A percentile compares a stretch with the other conserved stretches of the same genome.
Evolutionary conservation across 116 monocot genomes (phyloP).

Genomic region (Thalassia testudinum): DNA sequence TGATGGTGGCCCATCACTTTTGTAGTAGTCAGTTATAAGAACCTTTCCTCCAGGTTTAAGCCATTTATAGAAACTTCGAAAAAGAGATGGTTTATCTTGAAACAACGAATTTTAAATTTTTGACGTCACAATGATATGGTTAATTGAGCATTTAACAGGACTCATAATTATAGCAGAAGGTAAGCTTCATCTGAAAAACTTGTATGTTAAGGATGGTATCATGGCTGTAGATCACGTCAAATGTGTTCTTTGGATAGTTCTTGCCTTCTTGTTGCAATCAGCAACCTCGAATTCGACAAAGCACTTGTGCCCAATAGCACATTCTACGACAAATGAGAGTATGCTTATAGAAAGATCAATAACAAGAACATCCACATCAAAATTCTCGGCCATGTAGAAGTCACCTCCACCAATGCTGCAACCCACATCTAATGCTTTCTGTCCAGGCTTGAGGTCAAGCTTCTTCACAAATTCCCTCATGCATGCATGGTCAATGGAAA

Average conservation of each 20-base stretch:
- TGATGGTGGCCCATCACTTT: slow-evolving; percentile 41
- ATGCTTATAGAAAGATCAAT: slow-evolving; percentile 95
- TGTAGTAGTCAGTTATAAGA: slow-evolving; percentile 91
- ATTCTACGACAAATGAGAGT: slow-evolving; percentile 88
- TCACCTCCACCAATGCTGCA: slow-evolving; percentile 97
- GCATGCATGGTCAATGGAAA: slow-evolving; percentile 62
- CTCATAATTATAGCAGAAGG: no score
- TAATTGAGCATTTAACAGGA: no score
- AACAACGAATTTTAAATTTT: background rate
- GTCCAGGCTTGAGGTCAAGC: slow-evolving; percentile 66
- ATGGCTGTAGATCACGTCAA: slow-evolving; percentile 92
- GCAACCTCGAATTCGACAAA: slow-evolving; percentile 86
- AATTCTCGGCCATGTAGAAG: slow-evolving; percentile 91
- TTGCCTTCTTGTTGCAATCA: slow-evolving; percentile 76
- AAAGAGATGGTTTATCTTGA: slow-evolving; percentile 79
- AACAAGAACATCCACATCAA: slow-evolving; percentile 82
- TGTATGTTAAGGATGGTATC: slow-evolving; percentile 94
- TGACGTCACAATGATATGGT: no score
- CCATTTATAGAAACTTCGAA: slow-evolving; percentile 71
- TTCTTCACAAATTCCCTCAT: slow-evolving; percentile 84
- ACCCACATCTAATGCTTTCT: slow-evolving; percentile 88
- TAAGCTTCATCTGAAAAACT: slow-evolving; percentile 9
- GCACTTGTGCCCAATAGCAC: slow-evolving; percentile 83
- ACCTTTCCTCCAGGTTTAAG: slow-evolving; percentile 89
- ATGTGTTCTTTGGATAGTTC: slow-evolving; percentile 49